A percentile compares a stretch with the other conserved stretches of the same genome.
Evolutionary conservation across 148 eudicot species (phyloP).

Genomic region (Rhododendron henanense): DNA sequence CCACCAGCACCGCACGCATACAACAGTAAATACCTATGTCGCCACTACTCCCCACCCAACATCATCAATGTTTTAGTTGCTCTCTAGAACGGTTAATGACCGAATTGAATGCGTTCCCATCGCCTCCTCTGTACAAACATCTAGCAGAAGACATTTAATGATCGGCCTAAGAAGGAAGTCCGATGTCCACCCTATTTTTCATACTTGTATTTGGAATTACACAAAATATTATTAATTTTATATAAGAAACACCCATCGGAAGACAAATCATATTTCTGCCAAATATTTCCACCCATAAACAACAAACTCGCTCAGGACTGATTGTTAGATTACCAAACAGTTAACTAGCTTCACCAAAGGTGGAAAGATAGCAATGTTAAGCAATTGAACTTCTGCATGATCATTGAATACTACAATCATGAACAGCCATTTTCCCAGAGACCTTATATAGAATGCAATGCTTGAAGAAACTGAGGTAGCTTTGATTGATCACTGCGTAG

Average conservation of each 20-base stretch:
- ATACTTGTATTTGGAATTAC: background rate
- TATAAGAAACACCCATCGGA: background rate
- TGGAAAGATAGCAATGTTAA: background rate
- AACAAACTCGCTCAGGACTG: background rate
- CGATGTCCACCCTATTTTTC: background rate
- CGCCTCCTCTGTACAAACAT: background rate
- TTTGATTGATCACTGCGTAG: background rate
- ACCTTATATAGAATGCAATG: background rate
- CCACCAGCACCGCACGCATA: background rate
- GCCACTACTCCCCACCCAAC: background rate
- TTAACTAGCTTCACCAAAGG: background rate
- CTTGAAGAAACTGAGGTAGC: background rate
- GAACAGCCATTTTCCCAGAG: background rate
- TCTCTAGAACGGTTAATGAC: background rate
- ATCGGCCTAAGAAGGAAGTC: background rate
- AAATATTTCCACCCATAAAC: background rate
- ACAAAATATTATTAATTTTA: background rate
- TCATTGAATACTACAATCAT: background rate
- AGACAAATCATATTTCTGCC: background rate
- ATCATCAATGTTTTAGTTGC: background rate
- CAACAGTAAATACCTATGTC: background rate
- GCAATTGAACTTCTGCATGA: background rate
- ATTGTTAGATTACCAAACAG: background rate
- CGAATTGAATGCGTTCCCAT: background rate
- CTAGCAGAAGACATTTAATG: background rate